A percentile compares a stretch with the other conserved stretches of the same genome.
These are phyloP conservation scores for Paxillus involutus DNA, from an alignment of 768 basidiomycete species.

Conservation along the genomic window DNA sequence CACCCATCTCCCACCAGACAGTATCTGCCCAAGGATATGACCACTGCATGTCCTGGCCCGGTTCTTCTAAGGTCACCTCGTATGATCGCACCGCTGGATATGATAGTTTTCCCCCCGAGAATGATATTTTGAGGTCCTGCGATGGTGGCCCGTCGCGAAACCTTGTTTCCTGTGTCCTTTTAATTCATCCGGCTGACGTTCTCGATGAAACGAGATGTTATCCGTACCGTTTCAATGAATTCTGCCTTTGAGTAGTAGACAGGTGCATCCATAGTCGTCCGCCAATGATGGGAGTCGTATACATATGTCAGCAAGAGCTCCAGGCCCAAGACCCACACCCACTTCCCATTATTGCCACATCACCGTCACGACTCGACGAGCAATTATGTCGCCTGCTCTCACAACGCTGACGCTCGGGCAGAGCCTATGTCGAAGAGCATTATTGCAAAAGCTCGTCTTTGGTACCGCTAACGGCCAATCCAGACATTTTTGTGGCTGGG, in stretches of 20 bases:
- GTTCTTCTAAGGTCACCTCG: constrained; percentile 91
- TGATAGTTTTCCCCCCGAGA: constrained; percentile 95
- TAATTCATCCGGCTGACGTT: constrained; percentile 3
- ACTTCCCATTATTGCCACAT: neutral
- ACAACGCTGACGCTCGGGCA: constrained; percentile 9
- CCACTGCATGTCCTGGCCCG: constrained; percentile 89
- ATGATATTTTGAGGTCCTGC: constrained; percentile 96
- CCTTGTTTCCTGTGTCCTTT: constrained; percentile 95
- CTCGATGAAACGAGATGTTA: neutral
- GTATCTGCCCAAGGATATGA: constrained; percentile 91
- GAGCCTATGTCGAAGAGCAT: constrained; percentile 14
- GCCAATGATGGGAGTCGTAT: constrained; percentile 1
- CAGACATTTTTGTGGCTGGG: constrained; percentile 6
- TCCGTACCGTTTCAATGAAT: constrained; percentile 82
- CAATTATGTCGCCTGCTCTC: constrained; percentile 6
- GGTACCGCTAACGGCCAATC: neutral
- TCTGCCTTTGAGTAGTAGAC: constrained; percentile 81
- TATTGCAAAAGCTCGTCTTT: constrained; percentile 4
- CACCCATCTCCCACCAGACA: constrained; percentile 89
- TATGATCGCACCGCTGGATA: constrained; percentile 86
- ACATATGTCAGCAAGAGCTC: neutral
- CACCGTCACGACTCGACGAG: neutral
- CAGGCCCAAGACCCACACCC: neutral
- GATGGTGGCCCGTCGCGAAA: constrained; percentile 88
- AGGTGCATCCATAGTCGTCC: constrained; percentile 59